Evolutionary conservation across 2,329 filamentous ascomycete species (phyloP).

Genomic region (Venturia pyrina): DNA sequence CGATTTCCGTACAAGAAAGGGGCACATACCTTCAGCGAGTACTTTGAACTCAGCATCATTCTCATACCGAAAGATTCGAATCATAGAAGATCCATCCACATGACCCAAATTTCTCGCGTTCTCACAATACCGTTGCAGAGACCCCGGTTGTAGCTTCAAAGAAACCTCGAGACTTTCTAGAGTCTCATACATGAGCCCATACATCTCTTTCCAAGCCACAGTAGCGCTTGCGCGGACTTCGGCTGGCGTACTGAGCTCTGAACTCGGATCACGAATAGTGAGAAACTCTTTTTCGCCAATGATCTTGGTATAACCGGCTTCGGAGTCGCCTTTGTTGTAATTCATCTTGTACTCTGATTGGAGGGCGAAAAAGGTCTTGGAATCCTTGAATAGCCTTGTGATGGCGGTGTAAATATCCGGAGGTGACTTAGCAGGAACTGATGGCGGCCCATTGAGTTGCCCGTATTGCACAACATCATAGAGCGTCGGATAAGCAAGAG

Average conservation of each 20-base stretch:
- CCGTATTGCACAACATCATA: neutral
- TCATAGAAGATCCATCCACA: conserved; percentile 25
- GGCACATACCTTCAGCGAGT: conserved; percentile 22
- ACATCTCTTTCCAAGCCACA: conserved; percentile 26
- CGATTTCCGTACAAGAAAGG: neutral
- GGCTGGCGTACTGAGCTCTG: conserved; percentile 18
- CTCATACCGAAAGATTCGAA: conserved; percentile 28
- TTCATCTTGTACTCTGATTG: conserved; percentile 19
- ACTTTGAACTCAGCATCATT: conserved; percentile 22
- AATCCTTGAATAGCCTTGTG: conserved; percentile 21
- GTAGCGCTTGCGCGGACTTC: conserved; percentile 22
- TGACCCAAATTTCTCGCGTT: conserved; percentile 14
- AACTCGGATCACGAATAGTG: conserved; percentile 23
- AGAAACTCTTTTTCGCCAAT: conserved; percentile 30
- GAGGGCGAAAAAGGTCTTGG: conserved; percentile 23
- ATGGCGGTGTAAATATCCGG: neutral
- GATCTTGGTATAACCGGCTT: conserved; percentile 28
- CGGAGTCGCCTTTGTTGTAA: conserved; percentile 24
- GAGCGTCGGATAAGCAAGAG: neutral
- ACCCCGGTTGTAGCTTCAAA: conserved; percentile 14
- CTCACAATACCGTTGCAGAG: neutral
- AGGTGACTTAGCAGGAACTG: neutral
- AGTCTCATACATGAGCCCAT: conserved; percentile 19
- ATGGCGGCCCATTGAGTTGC: neutral
- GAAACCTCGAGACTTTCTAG: conserved; percentile 20